Evolutionary conservation across 1,284 basidiomycete genomes (phyloP).

Genomic region (Puccinia hordei): DNA sequence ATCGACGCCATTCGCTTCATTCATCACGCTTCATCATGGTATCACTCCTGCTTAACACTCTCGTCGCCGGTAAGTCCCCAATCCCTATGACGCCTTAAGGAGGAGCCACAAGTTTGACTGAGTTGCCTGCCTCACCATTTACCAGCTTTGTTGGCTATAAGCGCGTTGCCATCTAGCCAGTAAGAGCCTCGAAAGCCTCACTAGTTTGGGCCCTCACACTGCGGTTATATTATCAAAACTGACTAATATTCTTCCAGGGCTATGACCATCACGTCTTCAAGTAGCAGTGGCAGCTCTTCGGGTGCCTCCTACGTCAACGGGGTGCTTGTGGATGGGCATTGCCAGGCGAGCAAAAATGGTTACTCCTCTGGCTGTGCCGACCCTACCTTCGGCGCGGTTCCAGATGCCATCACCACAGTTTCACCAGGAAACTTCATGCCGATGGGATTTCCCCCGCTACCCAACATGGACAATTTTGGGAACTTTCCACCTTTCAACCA

Average conservation of each 20-base stretch:
- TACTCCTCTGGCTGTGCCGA: not conserved
- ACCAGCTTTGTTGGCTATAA: not conserved
- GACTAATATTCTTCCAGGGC: not conserved
- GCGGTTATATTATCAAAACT: not conserved
- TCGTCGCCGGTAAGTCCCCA: not conserved
- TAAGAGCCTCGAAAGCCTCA: not conserved
- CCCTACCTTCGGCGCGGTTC: not conserved
- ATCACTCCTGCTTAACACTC: not conserved
- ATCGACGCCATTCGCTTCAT: too few relatives aligned
- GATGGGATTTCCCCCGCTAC: not conserved
- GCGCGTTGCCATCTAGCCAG: not conserved
- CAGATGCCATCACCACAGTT: not conserved
- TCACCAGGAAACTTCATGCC: not conserved
- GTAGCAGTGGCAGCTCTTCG: not conserved
- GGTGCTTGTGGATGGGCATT: not conserved
- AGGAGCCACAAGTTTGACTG: not conserved
- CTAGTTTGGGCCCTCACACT: not conserved
- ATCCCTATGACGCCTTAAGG: not conserved
- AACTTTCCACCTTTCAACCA: not conserved
- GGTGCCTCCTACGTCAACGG: not conserved
- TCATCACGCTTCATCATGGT: not conserved
- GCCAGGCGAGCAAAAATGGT: not conserved
- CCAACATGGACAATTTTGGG: not conserved
- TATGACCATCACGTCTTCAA: not conserved
- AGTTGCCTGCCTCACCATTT: not conserved